Base-by-base conservation (phyloP, 208 protist species). In the Acanthamoeba sp. region DNA sequence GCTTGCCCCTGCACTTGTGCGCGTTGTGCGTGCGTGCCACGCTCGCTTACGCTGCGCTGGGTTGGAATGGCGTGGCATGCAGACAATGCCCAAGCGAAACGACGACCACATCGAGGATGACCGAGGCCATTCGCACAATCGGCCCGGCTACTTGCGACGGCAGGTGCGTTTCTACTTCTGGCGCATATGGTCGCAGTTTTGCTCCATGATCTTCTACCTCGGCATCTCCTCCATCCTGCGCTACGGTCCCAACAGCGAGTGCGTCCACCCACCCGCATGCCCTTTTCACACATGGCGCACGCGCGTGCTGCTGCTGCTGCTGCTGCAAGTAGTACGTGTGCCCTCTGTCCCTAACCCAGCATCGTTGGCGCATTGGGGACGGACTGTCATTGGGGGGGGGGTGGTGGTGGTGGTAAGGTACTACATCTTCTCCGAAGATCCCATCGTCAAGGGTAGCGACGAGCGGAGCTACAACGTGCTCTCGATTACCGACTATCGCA, bases 161-260 rank as follows among this genome's bases (percentile, higher is more conserved):
- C 94, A 95, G 45, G 76, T 76, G 16, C 76, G 91, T 14, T 95
- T 95, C 57, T 94, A 91, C 80, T 69, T 94, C 18, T 95, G 73
- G 78, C 88, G 91, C 36, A 52, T 95, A 7, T 40, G 94, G 27
- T 82, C 50, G 24, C 94, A 94, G 36, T n/a, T 62, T 9, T 92
- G 59, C 24, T 48, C 78, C 40, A 55, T 91, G 40, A 4, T 95
- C 5, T 95, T 94, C 78, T 95, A 94, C 55, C 40, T 95, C 6
- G 62, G 52, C 55, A 94, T 91, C 29, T 50, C 82, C 5, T 80
- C 94, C 16, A 62, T 95, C 38, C 64, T 95, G 29, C 88, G 94
- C 59, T 95, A 84, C 52, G 94, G 90, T 14, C 32, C 57, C 94
- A 94, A 95, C 73, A 57, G 45, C 6, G n/a, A 66, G 40, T 88